phyloP scores from a whole-genome alignment of 2,329 filamentous ascomycete genomes.

The Fusarium sp. region DNA sequence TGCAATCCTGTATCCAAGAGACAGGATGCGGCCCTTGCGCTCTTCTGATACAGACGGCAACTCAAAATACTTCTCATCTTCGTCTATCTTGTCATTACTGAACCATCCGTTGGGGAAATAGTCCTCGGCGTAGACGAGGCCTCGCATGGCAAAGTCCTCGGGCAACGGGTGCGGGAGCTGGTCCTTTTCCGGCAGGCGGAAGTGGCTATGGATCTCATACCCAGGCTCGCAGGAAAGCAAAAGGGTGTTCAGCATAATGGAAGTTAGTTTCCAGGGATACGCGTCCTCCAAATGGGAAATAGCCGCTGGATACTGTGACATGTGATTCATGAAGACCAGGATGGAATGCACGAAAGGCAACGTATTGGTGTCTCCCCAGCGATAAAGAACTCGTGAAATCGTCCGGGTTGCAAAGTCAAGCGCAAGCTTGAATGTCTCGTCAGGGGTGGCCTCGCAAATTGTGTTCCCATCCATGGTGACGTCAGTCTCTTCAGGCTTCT shows the following conservation, averaged over 20 bases:
- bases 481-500: slow-evolving; percentile 42
- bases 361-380: slow-evolving; percentile 66
- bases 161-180: slow-evolving; percentile 65
- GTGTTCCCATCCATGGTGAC: slow-evolving; percentile 35
- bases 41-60: slow-evolving; percentile 64
- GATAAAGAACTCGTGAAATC: slow-evolving; percentile 57
- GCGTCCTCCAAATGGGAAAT: slow-evolving; percentile 54
- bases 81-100: slow-evolving; percentile 64
- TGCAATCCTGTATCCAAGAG: slow-evolving; percentile 62
- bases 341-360: slow-evolving; percentile 70
- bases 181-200: slow-evolving; percentile 58
- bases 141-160: slow-evolving; percentile 74
- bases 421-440: slow-evolving; percentile 47
- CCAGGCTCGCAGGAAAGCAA: slow-evolving; percentile 41
- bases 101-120: slow-evolving; percentile 71
- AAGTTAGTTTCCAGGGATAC: slow-evolving; percentile 62
- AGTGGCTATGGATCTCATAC: slow-evolving; percentile 53
- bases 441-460: slow-evolving; percentile 35
- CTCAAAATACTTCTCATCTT: slow-evolving; percentile 74
- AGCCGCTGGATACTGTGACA: slow-evolving; percentile 53
- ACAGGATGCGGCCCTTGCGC: slow-evolving; percentile 68
- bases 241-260: slow-evolving; percentile 51
- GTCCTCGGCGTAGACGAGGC: slow-evolving; percentile 66
- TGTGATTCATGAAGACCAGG: slow-evolving; percentile 65
- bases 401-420: slow-evolving; percentile 55